phyloP scores from a whole-genome alignment of 768 basidiomycete species.

The Psilocybe cubensis region DNA sequence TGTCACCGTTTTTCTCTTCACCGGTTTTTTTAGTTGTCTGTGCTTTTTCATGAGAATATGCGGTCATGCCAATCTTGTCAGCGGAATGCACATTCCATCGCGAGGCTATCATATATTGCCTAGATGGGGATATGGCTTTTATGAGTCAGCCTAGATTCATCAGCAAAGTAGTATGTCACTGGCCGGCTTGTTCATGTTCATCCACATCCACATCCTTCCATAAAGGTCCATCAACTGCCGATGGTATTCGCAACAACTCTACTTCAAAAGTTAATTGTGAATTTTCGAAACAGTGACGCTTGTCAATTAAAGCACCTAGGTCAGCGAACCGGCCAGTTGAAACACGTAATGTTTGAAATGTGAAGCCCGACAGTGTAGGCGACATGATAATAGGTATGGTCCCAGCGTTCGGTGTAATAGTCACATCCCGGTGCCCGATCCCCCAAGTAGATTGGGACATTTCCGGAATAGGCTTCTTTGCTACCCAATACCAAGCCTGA shows the following conservation, averaged over 20 bases:
- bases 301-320: background rate
- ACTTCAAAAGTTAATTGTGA: background rate
- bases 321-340: background rate
- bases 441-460: background rate
- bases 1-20: too few species aligned
- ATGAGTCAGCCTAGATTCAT: conserved; percentile 7
- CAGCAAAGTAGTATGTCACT: conserved; percentile 5
- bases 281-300: background rate
- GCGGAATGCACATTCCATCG: background rate
- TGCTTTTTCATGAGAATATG: background rate
- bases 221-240: conserved; percentile 1
- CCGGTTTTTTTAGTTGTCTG: too few species aligned
- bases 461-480: background rate
- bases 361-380: background rate
- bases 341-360: background rate
- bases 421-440: background rate
- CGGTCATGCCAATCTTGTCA: background rate
- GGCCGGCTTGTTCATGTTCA: background rate
- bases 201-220: background rate
- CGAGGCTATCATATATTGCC: background rate
- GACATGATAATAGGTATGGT: background rate
- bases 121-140: background rate
- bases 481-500: background rate
- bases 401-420: background rate
- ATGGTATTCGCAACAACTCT: conserved; percentile 11